Base-by-base conservation (phyloP, 768 basidiomycete genomes). In the Termitomyces titanicus region DNA sequence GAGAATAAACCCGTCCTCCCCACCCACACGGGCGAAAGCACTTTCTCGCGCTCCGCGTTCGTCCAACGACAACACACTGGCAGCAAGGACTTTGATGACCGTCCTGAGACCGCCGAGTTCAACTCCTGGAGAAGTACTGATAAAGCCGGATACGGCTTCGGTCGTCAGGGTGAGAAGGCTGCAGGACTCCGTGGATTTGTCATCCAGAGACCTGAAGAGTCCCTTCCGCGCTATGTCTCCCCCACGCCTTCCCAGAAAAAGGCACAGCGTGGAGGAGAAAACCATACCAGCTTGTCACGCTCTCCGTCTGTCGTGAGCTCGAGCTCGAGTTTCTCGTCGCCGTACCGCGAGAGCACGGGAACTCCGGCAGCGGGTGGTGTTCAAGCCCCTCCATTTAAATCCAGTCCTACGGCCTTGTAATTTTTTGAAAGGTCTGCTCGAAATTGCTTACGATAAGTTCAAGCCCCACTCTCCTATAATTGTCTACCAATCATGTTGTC, bases 151-250 rank as follows among this genome's bases (percentile, higher is more conserved):
- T 79, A 82, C 66, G 92, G 92, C 1, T 94, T 94, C 62, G 92
- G 92, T 17, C 77, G 82, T 48, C 89, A 91, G 65, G 91, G 81
- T 20, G 88, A 92, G 76, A 92, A 88, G 72, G 78, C 78, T 38
- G 90, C 90, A 5, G 86, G 78, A 3, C 72, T 87, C 47, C 81
- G 79, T 63, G 89, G 90, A 3, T 85, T 81, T 68, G 53, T 83
- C 34, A 73, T 87, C 60, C 77, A 80, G 45, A 79, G 71, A 60
- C 87, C 88, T 0, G 70, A 73, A 10, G 84, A 87, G 66, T 75
- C 81, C 5, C 74, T 82, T 24, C 77, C 85, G 2, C 78, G 75
- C 38, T 79, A 85, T 60, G 74, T 73, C 7, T 68, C 81, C 11
- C 74, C 74, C 11, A 59, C 67, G 2, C 69, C 68, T 0, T 33